These are phyloP conservation scores for Torulaspora franciscae DNA, from an alignment of 805 yeast species.

Conservation along the genomic window DNA sequence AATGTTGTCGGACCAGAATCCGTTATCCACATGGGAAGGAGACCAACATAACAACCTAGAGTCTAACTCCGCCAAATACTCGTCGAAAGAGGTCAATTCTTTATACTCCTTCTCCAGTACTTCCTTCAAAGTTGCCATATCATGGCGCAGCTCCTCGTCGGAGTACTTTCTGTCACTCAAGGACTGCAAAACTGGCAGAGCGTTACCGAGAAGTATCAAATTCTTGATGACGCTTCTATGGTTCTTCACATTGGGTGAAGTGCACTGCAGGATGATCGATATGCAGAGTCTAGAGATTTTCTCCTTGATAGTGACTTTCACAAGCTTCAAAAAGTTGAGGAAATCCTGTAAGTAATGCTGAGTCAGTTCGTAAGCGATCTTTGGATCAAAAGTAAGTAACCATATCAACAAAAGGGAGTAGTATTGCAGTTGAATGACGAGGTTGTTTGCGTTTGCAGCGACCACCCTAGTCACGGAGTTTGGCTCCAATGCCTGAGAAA, in stretches of 20 bases:
- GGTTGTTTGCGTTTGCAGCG: slow-evolving; percentile 37
- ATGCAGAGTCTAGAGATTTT: slow-evolving; percentile 83
- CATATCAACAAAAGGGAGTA: slow-evolving; percentile 72
- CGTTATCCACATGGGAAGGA: slow-evolving; percentile 84
- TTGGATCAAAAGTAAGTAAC: slow-evolving; percentile 71
- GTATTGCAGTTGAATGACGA: slow-evolving; percentile 78
- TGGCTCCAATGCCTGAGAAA: slow-evolving; percentile 37
- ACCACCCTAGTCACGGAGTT: slow-evolving; percentile 31
- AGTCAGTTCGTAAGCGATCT: slow-evolving; percentile 49
- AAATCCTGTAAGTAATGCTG: slow-evolving; percentile 49
- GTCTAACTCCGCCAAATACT: slow-evolving; percentile 77
- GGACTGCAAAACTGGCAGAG: slow-evolving; percentile 60
- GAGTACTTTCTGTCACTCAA: slow-evolving; percentile 88
- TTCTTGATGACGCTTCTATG: slow-evolving; percentile 55
- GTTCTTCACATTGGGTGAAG: slow-evolving; percentile 37
- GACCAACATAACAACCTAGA: slow-evolving; percentile 78
- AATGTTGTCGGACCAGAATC: slow-evolving; percentile 86
- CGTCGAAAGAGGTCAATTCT: slow-evolving; percentile 86
- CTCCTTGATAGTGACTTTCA: slow-evolving; percentile 83
- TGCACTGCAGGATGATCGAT: slow-evolving; percentile 62
- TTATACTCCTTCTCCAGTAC: slow-evolving; percentile 68
- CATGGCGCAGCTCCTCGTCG: slow-evolving; percentile 82
- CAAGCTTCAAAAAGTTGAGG: slow-evolving; percentile 43
- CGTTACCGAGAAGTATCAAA: slow-evolving; percentile 67
- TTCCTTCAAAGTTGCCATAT: slow-evolving; percentile 54